Percentiles rank a stretch among this genome's conserved stretches.
Conservation (phyloP, 805 yeast genomes). For the Kluyveromyces starmeri region DNA sequence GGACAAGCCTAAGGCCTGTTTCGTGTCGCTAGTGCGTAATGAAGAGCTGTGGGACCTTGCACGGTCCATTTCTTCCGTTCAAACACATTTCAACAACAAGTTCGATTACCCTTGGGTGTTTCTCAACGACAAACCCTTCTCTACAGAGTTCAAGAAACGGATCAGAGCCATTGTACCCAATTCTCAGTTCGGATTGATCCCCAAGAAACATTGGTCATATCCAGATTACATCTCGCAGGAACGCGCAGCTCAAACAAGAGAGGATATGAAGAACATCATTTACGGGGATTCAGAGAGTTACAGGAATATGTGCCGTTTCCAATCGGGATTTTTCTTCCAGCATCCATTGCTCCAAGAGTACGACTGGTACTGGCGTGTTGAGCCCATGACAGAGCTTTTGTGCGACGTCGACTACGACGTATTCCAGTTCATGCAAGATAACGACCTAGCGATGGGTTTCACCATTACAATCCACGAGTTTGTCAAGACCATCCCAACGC, state of each 20-base stretch:
- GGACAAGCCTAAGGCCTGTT: conserved; percentile 59
- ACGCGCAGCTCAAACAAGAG: conserved; percentile 50
- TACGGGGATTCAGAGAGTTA: conserved; percentile 61
- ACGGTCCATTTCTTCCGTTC: conserved; percentile 65
- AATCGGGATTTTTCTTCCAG: conserved; percentile 81
- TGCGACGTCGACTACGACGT: conserved; percentile 79
- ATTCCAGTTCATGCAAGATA: conserved; percentile 75
- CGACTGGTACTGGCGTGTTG: conserved; percentile 93
- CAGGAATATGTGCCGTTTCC: conserved; percentile 90
- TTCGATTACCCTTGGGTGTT: conserved; percentile 93
- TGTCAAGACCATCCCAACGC: conserved; percentile 58
- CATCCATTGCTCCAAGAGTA: conserved; percentile 67
- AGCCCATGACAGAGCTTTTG: conserved; percentile 70
- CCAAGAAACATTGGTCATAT: conserved; percentile 80
- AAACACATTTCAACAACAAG: conserved; percentile 78
- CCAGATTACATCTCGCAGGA: conserved; percentile 75
- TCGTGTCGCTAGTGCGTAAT: conserved; percentile 74
- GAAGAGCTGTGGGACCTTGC: conserved; percentile 54
- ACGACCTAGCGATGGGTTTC: conserved; percentile 64
- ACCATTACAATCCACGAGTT: conserved; percentile 75
- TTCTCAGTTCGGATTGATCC: conserved; percentile 70
- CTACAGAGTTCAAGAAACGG: conserved; percentile 66
- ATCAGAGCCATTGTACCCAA: conserved; percentile 58
- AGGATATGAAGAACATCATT: conserved; percentile 46
- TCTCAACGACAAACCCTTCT: conserved; percentile 77